Base-by-base conservation (phyloP, 1,284 basidiomycete species). In the Sanghuangporus weigelae region DNA sequence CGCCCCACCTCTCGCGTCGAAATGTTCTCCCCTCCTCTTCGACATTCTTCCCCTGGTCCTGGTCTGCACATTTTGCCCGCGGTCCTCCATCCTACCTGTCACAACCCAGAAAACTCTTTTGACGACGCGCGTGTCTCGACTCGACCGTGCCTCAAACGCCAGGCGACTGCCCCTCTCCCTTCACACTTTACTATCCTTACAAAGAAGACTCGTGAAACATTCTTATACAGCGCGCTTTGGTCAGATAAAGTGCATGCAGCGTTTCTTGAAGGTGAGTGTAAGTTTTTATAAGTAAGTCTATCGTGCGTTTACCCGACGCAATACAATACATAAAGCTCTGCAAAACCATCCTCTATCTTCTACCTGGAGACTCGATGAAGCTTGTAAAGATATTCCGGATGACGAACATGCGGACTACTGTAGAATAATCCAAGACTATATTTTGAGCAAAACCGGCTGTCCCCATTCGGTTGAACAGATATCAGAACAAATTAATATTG, bases 121-220 rank as follows among this genome's bases (percentile, higher is more conserved):
- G 23, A 36, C 7, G 40, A 50, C 21, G 6, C 42, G 5, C 16
- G 2, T 10, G 26, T n/a, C 11, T 55, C 12, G 14, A n/a, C 23
- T 8, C 63, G 63, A n/a, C 63, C 63, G 42, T 58, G 36, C n/a
- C 60, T 65, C 19, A 65, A 65, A 56, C 58, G 63, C 14, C 63
- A 65, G 38, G 49, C 63, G 12, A 65, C 63, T n/a, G 63, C 60
- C 23, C 63, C 63, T n/a, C 21, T 48, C 4, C 59, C 42, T 39
- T 44, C 48, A 1, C 21, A 19, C 21, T 54, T 36, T 12, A n/a
- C 36, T 26, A 3, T 36, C n/a, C 21, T n/a, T 26, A 31, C 36
- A 16, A 63, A 63, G 40, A 61, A 53, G 31, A 21, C 49, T 23
- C 48, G 60, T 42, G 51, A 46, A 21, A 11, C 57, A n/a, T n/a